Evolutionary conservation across 148 eudicot genomes (phyloP).

Genomic region (Rhododendron ferrugineum): DNA sequence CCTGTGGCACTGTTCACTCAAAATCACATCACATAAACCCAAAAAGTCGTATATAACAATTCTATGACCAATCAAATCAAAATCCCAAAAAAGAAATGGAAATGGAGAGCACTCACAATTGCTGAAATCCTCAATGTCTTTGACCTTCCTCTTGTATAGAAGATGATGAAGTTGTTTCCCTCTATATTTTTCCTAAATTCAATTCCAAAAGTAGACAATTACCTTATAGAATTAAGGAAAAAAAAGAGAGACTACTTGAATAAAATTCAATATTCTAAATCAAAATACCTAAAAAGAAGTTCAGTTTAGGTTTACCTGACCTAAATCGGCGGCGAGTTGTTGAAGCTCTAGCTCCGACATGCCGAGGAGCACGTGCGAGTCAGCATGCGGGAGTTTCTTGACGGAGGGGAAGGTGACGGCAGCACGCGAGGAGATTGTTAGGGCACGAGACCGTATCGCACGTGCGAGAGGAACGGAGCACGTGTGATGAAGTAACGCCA

Average conservation of each 20-base stretch:
- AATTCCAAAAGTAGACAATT: neutral
- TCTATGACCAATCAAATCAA: neutral
- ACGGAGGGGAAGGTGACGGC: conserved; percentile 16
- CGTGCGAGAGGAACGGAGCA: conserved; percentile 48
- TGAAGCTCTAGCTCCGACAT: conserved; percentile 87
- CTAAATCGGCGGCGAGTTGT: conserved; percentile 71
- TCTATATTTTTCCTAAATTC: conserved; percentile 61
- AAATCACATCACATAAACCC: neutral
- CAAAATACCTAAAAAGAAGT: neutral
- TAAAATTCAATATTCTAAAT: neutral
- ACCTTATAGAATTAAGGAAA: neutral
- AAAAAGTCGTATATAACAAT: neutral
- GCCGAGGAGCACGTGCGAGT: conserved; percentile 72
- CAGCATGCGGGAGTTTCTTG: conserved; percentile 22
- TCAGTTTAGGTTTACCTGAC: conserved; percentile 40
- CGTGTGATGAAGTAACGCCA: conserved; percentile 55
- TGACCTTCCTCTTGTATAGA: conserved; percentile 78
- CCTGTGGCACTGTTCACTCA: conserved; percentile 64
- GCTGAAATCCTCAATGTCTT: conserved; percentile 67
- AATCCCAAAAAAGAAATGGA: neutral
- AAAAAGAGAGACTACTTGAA: neutral
- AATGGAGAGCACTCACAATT: conserved; percentile 41
- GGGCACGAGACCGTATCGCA: conserved; percentile 39
- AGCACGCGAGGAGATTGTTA: conserved; percentile 21
- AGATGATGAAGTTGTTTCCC: conserved; percentile 93